Evolutionary conservation across 768 basidiomycete species (phyloP).

Genomic region (Panaeolus papilionaceus): DNA sequence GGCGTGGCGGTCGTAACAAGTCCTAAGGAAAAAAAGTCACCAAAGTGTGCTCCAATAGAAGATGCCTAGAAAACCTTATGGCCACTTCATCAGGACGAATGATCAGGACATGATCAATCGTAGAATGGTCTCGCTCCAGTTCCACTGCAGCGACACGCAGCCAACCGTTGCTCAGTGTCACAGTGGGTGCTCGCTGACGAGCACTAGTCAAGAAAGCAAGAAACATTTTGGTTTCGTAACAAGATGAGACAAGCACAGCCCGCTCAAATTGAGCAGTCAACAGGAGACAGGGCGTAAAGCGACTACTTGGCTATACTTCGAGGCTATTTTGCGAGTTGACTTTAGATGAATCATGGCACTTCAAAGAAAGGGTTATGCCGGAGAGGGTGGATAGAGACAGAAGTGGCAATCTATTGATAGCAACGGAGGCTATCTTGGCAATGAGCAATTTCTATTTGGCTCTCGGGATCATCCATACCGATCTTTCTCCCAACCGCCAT

Average conservation of each 20-base stretch:
- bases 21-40: constrained; percentile 3
- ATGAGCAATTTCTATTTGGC: constrained; percentile 7
- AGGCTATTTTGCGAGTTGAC: background rate
- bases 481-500: background rate
- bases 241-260: background rate
- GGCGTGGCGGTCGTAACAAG: background rate
- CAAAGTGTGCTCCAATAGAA: constrained; percentile 2
- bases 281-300: background rate
- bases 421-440: background rate
- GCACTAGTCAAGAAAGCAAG: background rate
- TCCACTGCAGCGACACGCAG: background rate
- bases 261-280: background rate
- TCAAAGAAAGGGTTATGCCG: background rate
- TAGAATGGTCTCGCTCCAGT: constrained; percentile 4
- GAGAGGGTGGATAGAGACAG: background rate
- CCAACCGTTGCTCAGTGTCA: too few species aligned
- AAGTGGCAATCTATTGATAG: constrained; percentile 3
- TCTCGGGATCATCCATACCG: background rate
- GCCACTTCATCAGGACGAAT: background rate
- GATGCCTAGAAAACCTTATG: constrained; percentile 14
- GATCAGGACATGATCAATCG: background rate
- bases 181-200: background rate
- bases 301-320: background rate
- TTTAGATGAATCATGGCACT: background rate
- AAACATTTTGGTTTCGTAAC: background rate